Base-by-base conservation (phyloP, 2,329 filamentous ascomycete species). In the Graphiopsis chlorocephala region DNA sequence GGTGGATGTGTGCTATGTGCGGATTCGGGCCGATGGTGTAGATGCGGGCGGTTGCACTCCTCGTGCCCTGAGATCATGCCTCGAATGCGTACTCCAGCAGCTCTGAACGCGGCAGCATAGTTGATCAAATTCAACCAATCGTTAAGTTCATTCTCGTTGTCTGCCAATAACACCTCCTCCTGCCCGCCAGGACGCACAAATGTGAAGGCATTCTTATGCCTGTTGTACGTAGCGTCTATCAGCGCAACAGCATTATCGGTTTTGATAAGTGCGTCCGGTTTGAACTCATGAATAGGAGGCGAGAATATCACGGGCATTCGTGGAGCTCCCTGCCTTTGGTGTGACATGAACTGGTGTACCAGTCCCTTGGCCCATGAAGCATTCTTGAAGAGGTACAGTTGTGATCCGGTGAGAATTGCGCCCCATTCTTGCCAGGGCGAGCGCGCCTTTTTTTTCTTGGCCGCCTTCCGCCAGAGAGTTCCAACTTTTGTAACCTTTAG, bases 381-480 rank as follows among this genome's bases (percentile, higher is more conserved):
- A 75, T 98, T 97, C 65, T 92, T 89, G 81, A 98, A 99, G 77
- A 99, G 92, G 77, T 97, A 99, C 8, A 99, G 85, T 73, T 97
- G 94, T 6, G 95, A 96, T n/a, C 94, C 92, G 0, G 95, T 99
- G 31, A 99, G 84, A 65, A 99, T 90, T 26, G 93, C 95, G 61
- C 95, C 95, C 95, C 95, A 99, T 83, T 99, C 95, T 75, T 97
- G 94, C 95, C 95, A 99, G 1, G 95, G 94, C 12, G 94, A 97
- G 50, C 94, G 86, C 0, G 93, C 90, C 78, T 96, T 96, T 79
- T 94, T 97, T 80, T 96, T 97, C 79, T 97, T 98, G 1, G 85
- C 81, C 68, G 97, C 93, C 75, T 99, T 99, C 52, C 95, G 88
- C 95, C 95, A 99, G 33, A 99, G 77, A 1, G 97, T 81, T 4